A percentile compares a stretch with the other conserved stretches of the same genome.
Conservation (phyloP, 768 basidiomycete species). For the Kwoniella sp. region DNA sequence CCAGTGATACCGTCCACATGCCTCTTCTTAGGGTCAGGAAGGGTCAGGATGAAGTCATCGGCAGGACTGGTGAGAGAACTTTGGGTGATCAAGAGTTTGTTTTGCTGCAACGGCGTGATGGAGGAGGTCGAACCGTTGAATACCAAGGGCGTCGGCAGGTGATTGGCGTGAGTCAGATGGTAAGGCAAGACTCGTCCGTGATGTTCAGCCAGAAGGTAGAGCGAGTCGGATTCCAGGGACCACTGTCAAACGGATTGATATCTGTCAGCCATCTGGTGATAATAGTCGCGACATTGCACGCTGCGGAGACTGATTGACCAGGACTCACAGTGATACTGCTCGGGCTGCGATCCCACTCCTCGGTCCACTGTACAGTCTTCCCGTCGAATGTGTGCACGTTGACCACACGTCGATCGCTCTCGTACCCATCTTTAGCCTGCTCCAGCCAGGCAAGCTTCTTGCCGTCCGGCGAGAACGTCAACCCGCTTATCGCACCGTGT, state of each 20-base stretch:
- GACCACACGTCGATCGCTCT: slow-evolving; percentile 73
- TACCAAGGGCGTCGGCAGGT: slow-evolving; percentile 43
- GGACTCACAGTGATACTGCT: slow-evolving; percentile 64
- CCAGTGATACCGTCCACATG: slow-evolving; percentile 5
- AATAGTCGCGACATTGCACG: not conserved
- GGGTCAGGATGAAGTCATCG: slow-evolving; percentile 70
- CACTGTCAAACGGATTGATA: slow-evolving; percentile 61
- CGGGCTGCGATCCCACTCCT: slow-evolving; percentile 83
- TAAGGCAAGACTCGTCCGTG: slow-evolving; percentile 64
- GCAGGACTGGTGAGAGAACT: slow-evolving; percentile 79
- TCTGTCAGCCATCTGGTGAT: not conserved
- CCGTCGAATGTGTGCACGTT: slow-evolving; percentile 66
- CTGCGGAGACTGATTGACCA: too few species aligned
- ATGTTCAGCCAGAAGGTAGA: slow-evolving; percentile 79
- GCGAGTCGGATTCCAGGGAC: slow-evolving; percentile 67
- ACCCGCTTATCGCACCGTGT: slow-evolving; percentile 79
- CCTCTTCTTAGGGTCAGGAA: slow-evolving; percentile 28
- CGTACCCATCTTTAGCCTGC: slow-evolving; percentile 82
- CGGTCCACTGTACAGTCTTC: slow-evolving; percentile 64
- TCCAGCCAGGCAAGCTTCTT: slow-evolving; percentile 84
- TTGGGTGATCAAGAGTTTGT: slow-evolving; percentile 70
- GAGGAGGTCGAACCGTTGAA: slow-evolving; percentile 40
- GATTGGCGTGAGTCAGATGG: slow-evolving; percentile 41
- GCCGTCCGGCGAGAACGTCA: slow-evolving; percentile 69
- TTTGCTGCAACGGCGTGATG: slow-evolving; percentile 65